Percentiles rank a stretch among this genome's conserved stretches.
These are phyloP conservation scores for Salix brachista DNA, from an alignment of 345 rosid species.

Conservation along the genomic window DNA sequence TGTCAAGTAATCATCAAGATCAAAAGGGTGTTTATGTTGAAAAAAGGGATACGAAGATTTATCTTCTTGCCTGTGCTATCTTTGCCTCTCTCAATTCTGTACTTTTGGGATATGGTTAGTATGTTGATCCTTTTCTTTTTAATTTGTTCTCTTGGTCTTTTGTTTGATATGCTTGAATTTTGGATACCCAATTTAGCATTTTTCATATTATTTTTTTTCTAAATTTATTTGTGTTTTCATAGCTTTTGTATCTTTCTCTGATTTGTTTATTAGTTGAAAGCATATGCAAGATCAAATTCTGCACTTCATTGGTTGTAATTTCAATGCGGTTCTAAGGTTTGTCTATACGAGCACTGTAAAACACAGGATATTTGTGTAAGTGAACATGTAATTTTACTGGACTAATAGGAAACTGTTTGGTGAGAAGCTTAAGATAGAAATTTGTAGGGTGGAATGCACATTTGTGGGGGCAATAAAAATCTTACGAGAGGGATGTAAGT, in stretches of 20 bases:
- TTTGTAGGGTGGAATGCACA: too few relatives aligned
- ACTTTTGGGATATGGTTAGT: conserved; percentile 27
- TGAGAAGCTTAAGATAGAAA: not conserved
- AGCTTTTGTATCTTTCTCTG: not conserved
- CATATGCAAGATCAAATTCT: not conserved
- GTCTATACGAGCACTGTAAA: not conserved
- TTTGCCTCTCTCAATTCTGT: conserved; percentile 29
- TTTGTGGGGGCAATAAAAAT: too few relatives aligned
- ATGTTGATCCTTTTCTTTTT: not conserved
- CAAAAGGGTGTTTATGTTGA: not conserved
- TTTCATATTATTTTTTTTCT: not conserved
- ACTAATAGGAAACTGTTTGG: not conserved
- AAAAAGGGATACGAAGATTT: not conserved
- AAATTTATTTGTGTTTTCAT: too few relatives aligned
- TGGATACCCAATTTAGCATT: not conserved
- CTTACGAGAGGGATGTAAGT: too few relatives aligned
- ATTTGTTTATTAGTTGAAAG: not conserved
- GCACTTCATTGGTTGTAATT: not conserved
- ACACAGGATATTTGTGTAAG: too few relatives aligned
- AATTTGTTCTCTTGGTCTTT: not conserved
- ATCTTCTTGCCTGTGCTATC: conserved; percentile 14
- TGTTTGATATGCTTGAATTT: not conserved
- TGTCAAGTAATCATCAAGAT: not conserved
- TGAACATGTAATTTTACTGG: not conserved
- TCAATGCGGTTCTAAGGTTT: not conserved